Base-by-base conservation (phyloP, 495 filamentous ascomycete species). In the Penicillium salamii region DNA sequence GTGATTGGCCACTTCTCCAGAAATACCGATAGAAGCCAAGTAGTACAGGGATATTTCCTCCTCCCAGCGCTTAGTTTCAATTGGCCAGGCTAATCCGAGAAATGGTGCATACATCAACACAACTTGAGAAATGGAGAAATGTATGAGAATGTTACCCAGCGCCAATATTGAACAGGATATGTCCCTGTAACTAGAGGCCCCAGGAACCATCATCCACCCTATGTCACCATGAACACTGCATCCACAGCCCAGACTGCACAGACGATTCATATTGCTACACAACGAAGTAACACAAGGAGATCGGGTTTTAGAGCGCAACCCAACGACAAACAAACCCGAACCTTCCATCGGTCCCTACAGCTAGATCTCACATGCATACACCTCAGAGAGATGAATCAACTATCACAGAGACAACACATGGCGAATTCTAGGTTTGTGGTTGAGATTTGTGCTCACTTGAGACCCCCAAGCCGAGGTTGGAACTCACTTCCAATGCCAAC, bases 311-410 rank as follows among this genome's bases (percentile, higher is more conserved):
- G 23, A 24, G 13, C 28, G 2, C 28, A 28, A 18, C 28, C 38
- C 43, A 48, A 50, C 33, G 28, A 34, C 11, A 48, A 34, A 17
- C 49, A 18, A 39, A 29, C 46, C 54, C 21, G 53, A 23, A 29
- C 31, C 12, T 31, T 51, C 46, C 43, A 42, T 36, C 15, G 19
- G 11, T 49, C 21, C 24, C 28, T 31, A 36, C 24, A 32, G 21
- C 38, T 33, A 11, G 40, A 39, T 54, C 39, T 53, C 54, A 41
- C 47, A 49, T 44, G 26, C 42, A 47, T 47, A 18, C n/a, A 21
- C 34, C 38, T 28, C 24, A 21, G 15, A 33, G 31, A 19, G 15
- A 24, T 37, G 46, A 14, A 37, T 17, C 24, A 9, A 5, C 42
- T n/a, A 19, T 26, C 42, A 46, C 28, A 23, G 33, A 20, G 24